phyloP scores from a whole-genome alignment of 306 rosid genomes.

The Cicer cuneatum region DNA sequence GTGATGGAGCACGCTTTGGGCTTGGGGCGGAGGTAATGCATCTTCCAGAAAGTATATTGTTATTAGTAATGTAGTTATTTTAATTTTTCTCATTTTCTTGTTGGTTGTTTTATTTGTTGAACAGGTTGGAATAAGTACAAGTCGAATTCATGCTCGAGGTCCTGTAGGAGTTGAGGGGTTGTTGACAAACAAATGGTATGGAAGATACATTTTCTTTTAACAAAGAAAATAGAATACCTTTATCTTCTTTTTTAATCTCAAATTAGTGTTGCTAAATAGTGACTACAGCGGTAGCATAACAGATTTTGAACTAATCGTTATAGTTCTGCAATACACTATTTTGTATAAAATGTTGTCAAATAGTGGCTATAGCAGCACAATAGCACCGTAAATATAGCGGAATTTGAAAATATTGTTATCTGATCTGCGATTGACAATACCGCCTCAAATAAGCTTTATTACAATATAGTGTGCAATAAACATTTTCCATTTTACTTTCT shows the following conservation, averaged over 20 bases:
- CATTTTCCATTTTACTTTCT: not conserved
- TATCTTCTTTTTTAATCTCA: no score
- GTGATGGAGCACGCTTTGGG: conserved; percentile 83
- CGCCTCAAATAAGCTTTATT: not conserved
- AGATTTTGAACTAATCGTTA: no score
- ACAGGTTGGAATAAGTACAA: conserved; percentile 84
- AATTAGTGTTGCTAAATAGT: no score
- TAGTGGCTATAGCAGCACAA: no score
- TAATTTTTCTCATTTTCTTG: conserved; percentile 23
- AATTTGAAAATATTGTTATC: no score
- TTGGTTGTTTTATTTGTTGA: conserved; percentile 33
- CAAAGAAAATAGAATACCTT: not conserved
- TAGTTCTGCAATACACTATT: no score
- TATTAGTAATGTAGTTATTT: conserved; percentile 7
- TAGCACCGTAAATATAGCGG: no score
- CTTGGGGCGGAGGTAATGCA: conserved; percentile 78
- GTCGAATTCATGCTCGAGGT: conserved; percentile 88
- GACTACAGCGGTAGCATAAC: no score
- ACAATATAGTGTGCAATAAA: conserved; percentile 5
- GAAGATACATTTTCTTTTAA: not conserved
- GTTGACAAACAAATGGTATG: conserved; percentile 83
- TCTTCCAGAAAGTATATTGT: conserved; percentile 1
- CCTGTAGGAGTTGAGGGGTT: conserved; percentile 99
- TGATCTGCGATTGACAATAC: no score
- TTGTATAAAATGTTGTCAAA: no score